Evolutionary conservation across 148 eudicot genomes (phyloP), one percentile per base, ranked within the genome.

Genomic region (Tetragonia tetragonoides): DNA sequence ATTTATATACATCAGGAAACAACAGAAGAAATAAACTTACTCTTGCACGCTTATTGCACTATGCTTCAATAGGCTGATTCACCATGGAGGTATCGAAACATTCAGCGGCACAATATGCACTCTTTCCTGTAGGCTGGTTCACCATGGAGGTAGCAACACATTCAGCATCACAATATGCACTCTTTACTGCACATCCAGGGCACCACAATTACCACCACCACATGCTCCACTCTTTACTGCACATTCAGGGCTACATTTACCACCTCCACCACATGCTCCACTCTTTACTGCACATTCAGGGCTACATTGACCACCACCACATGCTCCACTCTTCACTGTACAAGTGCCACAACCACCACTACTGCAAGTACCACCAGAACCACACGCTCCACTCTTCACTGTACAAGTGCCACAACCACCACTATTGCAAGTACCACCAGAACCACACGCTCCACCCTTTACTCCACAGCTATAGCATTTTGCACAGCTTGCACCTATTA

Each of bases 181-280:
- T 46, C 49, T 46, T 46, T 46, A 46, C 10, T 46, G 10, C 10
- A 0, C 67, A 47, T 0, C 80, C 81, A 20, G 86, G 71, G 12
- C n/a, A n/a, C 85, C 62, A 7, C 83, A 73, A 7, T 74, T 72
- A 73, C 90, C 72, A n/a, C 93, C 84, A 64, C 84, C 75, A 18
- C 87, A 85, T 7, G 79, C 71, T 3, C 80, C 82, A 41, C 86
- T 67, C 23, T 68, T 66, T 24, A 34, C 42, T 17, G 71, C 40
- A 63, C 83, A 68, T 0, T 85, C 53, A 49, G 12, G 10, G 7
- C 7, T 0, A 39, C 85, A 72, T 17, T 76, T 73, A 54, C 84
- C 75, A 54, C 82, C 47, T 3, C 84, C 70, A 59, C 89, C 84
- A 44, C 53, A 49, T 3, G 11, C 14, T 49, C 11, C 53, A 49